Base-by-base conservation (phyloP, 345 rosid genomes). In the Carallia brachiata region DNA sequence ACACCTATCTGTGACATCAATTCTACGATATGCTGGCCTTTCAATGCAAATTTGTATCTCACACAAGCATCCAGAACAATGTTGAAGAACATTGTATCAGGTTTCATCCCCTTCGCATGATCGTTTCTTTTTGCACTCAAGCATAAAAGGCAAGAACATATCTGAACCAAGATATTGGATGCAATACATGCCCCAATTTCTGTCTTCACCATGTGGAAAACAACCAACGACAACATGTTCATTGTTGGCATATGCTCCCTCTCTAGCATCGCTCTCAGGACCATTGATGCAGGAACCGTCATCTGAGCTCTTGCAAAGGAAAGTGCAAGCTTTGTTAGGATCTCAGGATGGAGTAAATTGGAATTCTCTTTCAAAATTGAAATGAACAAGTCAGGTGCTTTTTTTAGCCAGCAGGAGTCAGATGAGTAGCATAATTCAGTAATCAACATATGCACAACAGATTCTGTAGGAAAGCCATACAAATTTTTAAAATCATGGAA, bases 181-280 rank as follows among this genome's bases (percentile, higher is more conserved):
- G 87, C 92, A 53, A 92, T 67, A 68, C 77, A 85, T 47, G 90
- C 68, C 44, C 99, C 97, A 19, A 75, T 77, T 70, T 90, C 86
- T 6, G 88, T 79, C 81, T 90, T 89, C 76, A 89, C 93, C 93
- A 92, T 70, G 76, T 95, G 93, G 78, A 85, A 81, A 73, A 90
- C 60, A 5, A 89, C 73, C 70, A 83, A 79, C 62, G 60, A 54
- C 72, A 87, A 53, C 6, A 87, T 63, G 73, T 80, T 67, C 62
- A 77, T 48, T 1, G 80, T 61, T 7, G 84, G 73, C n/a, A 82
- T 27, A 48, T 44, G 75, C 37, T 72, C 77, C 44, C 70, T 84
- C 73, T 81, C 87, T 53, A 95, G 78, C 87, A 90, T 87, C 61
- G 73, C 47, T 16, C 92, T 77, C 60, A 92, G 82, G 36, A 87